These are phyloP conservation scores for Hyphodiscus sp. DNA, from an alignment of 2,329 filamentous ascomycete genomes.

Conservation along the genomic window DNA sequence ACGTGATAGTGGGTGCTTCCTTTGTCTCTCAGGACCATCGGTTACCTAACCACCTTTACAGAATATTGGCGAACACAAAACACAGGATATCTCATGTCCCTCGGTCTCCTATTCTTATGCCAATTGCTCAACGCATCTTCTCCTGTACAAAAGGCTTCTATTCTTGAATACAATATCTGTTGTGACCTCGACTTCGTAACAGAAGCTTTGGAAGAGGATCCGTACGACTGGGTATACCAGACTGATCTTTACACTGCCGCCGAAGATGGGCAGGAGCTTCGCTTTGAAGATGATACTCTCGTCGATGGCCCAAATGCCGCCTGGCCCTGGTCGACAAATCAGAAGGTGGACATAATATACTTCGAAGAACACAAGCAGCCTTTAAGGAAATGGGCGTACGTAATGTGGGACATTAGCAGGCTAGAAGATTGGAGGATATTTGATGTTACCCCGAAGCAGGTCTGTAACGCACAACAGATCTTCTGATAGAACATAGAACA, in stretches of 20 bases:
- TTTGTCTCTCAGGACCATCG: background rate
- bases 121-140: conserved; percentile 1
- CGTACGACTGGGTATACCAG: conserved; percentile 1
- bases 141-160: background rate
- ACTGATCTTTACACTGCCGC: conserved; percentile 1
- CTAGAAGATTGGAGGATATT: conserved; percentile 1
- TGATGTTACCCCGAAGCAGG: background rate
- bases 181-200: background rate
- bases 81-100: conserved; percentile 1
- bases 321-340: conserved; percentile 7
- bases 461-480: background rate
- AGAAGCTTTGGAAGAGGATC: background rate
- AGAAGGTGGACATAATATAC: conserved; percentile 1
- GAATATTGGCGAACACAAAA: background rate
- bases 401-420: conserved; percentile 9
- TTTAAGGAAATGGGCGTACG: conserved; percentile 10
- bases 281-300: conserved; percentile 4
- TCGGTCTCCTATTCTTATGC: conserved; percentile 5
- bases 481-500: background rate
- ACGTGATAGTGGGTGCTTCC: background rate
- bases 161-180: background rate
- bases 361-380: background rate
- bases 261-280: background rate
- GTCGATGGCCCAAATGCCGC: conserved; percentile 6
- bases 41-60: background rate